phyloP scores from a whole-genome alignment of 2,329 filamentous ascomycete genomes.

The Pyrenophora tritici-repentis region DNA sequence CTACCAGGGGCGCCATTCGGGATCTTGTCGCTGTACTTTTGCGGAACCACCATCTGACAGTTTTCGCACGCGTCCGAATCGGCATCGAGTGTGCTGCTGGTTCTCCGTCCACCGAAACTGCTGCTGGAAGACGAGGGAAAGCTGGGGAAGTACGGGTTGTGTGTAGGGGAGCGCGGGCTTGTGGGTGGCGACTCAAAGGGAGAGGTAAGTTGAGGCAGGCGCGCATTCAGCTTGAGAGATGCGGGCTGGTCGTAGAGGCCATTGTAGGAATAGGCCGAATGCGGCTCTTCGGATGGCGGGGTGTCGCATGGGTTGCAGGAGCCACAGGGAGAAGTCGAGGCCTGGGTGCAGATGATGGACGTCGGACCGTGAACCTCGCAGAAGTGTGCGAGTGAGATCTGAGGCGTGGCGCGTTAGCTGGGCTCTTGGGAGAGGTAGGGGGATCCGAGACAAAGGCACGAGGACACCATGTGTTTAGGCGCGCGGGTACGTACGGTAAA shows the following conservation, averaged over 20 bases:
- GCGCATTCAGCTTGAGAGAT: conserved; percentile 39
- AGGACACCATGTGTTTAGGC: conserved; percentile 16
- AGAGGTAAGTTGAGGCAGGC: conserved; percentile 40
- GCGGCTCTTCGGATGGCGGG: conserved; percentile 46
- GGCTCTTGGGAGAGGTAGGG: too few relatives aligned
- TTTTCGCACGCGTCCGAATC: conserved; percentile 62
- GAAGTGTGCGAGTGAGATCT: conserved; percentile 67
- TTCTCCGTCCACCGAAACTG: conserved; percentile 38
- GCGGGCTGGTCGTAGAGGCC: conserved; percentile 42
- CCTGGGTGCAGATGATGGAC: conserved; percentile 65
- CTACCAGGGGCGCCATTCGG: conserved; percentile 60
- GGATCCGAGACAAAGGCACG: too few relatives aligned
- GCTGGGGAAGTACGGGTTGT: conserved; percentile 58
- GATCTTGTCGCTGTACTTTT: conserved; percentile 58
- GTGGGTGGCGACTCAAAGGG: conserved; percentile 50
- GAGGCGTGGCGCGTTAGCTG: conserved; percentile 16
- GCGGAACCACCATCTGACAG: conserved; percentile 61
- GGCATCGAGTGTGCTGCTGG: conserved; percentile 48
- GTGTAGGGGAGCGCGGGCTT: conserved; percentile 46
- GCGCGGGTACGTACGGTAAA: conserved; percentile 45
- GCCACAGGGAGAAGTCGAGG: conserved; percentile 59
- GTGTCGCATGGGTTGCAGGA: conserved; percentile 57
- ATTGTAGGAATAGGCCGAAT: conserved; percentile 40
- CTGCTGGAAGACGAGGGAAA: conserved; percentile 37
- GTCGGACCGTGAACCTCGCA: conserved; percentile 67